Percentiles rank a stretch among this genome's conserved stretches.
Conservation (phyloP, 495 filamentous ascomycete genomes). For the Xylaria cubensis region DNA sequence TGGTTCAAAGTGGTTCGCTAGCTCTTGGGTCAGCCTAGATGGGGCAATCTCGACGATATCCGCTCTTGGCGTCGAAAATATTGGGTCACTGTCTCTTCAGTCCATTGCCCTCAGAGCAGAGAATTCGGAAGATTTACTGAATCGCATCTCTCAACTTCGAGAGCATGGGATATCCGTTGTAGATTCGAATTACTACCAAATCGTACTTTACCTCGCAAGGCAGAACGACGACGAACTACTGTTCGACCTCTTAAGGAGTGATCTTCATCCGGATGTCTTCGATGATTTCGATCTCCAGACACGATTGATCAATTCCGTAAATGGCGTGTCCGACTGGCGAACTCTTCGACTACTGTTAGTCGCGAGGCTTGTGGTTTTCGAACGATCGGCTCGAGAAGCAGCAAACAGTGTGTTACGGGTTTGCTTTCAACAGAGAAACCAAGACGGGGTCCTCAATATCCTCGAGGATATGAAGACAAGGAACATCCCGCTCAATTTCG, state of each 20-base stretch:
- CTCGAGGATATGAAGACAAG: slow-evolving; percentile 42
- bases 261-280: slow-evolving; percentile 77
- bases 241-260: slow-evolving; percentile 65
- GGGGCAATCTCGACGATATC: slow-evolving; percentile 67
- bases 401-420: slow-evolving; percentile 36
- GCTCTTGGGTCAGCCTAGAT: slow-evolving; percentile 68
- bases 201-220: slow-evolving; percentile 64
- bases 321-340: slow-evolving; percentile 38
- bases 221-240: slow-evolving; percentile 64
- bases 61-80: slow-evolving; percentile 67
- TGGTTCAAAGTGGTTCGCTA: slow-evolving; percentile 76
- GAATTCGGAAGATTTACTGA: slow-evolving; percentile 57
- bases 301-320: slow-evolving; percentile 33
- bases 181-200: slow-evolving; percentile 62
- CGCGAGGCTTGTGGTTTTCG: slow-evolving; percentile 34
- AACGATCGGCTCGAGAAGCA: slow-evolving; percentile 29
- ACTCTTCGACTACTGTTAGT: slow-evolving; percentile 40
- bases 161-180: slow-evolving; percentile 64
- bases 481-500: slow-evolving; percentile 32
- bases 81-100: slow-evolving; percentile 75
- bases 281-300: slow-evolving; percentile 69
- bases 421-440: slow-evolving; percentile 31
- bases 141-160: slow-evolving; percentile 63
- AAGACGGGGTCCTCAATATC: slow-evolving; percentile 33
- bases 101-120: slow-evolving; percentile 70